Evolutionary conservation across 1,284 basidiomycete species (phyloP), one percentile per base, ranked within the genome.

Genomic region (Cutaneotrichosporon mucoides): DNA sequence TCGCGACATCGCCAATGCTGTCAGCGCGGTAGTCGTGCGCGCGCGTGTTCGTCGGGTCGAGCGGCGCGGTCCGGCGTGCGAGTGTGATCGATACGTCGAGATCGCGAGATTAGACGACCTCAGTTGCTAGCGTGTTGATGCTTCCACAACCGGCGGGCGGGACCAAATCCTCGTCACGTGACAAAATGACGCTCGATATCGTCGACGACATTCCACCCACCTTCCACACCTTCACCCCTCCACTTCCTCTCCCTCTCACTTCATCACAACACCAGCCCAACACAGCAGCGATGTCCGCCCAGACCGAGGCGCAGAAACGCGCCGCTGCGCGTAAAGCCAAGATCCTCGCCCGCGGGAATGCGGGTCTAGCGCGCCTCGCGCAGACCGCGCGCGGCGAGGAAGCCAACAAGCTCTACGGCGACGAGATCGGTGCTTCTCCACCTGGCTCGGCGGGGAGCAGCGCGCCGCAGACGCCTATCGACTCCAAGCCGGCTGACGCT

Each of bases 251-350:
- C 11, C 13, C 38, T 24, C 44, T n/a, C 16, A 44, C 10, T 7
- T 9, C 24, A 10, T 40, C 37, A 38, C 49, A 24, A 24, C 24
- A 2, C 24, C 24, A 24, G 3, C 24, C 3, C 24, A 24, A 24
- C 24, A 24, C 24, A 24, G 24, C 24, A 24, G 24, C 2, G 54
- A 73, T 70, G 68, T 56, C 68, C 6, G 68, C 66, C 47, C 61
- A 68, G 52, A 65, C 69, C 9, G 74, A 75, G 13, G 74, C 74
- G 12, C 69, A 71, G 15, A 61, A 63, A n/a, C 64, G 76, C 45
- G 76, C 76, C 13, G 78, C 77, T 4, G 76, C 78, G 38, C 68
- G 78, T 15, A 73, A 73, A 44, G 78, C 78, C 13, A 79, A 78
- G 62, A 78, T 78, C 63, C 71, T 76, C 12, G 78, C 78, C 12